Percentiles rank a stretch among this genome's conserved stretches.
These are phyloP conservation scores for Lithospermum erythrorhizon DNA, from an alignment of 257 asterid species.

Conservation along the genomic window DNA sequence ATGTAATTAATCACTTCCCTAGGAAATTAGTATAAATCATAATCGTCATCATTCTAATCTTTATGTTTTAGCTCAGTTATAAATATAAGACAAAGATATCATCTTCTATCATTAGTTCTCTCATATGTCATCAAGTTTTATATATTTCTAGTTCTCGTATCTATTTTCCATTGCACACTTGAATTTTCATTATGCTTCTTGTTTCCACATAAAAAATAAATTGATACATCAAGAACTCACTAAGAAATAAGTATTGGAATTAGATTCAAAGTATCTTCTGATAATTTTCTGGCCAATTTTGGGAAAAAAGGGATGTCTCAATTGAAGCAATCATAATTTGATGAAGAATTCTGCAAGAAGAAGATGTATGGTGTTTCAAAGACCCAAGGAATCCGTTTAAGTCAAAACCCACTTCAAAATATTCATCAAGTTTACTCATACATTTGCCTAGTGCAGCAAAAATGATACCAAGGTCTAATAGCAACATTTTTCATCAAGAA, in stretches of 20 bases:
- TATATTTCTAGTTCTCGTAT: too few relatives aligned
- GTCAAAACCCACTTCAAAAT: slow-evolving; percentile 11
- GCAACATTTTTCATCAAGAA: background rate
- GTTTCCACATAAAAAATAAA: background rate
- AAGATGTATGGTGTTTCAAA: slow-evolving; percentile 27
- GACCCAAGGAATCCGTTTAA: slow-evolving; percentile 6
- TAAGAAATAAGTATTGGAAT: too few relatives aligned
- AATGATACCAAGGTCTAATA: slow-evolving; percentile 26
- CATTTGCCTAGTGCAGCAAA: slow-evolving; percentile 18
- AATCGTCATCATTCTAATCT: background rate
- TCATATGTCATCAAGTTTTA: background rate
- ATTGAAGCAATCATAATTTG: slow-evolving; percentile 27
- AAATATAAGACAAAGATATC: too few relatives aligned
- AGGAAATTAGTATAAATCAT: background rate
- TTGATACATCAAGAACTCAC: background rate
- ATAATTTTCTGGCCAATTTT: background rate
- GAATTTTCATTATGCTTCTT: background rate
- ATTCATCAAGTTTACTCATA: slow-evolving; percentile 11
- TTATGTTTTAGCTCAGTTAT: background rate
- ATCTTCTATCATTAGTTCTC: too few relatives aligned
- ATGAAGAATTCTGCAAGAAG: slow-evolving; percentile 57
- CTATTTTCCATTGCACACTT: background rate
- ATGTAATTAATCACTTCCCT: too few relatives aligned
- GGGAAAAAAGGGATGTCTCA: slow-evolving; percentile 21
- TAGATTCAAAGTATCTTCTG: background rate